Evolutionary conservation across 2,329 filamentous ascomycete species (phyloP).

Genomic region (Thielaviopsis euricoi): DNA sequence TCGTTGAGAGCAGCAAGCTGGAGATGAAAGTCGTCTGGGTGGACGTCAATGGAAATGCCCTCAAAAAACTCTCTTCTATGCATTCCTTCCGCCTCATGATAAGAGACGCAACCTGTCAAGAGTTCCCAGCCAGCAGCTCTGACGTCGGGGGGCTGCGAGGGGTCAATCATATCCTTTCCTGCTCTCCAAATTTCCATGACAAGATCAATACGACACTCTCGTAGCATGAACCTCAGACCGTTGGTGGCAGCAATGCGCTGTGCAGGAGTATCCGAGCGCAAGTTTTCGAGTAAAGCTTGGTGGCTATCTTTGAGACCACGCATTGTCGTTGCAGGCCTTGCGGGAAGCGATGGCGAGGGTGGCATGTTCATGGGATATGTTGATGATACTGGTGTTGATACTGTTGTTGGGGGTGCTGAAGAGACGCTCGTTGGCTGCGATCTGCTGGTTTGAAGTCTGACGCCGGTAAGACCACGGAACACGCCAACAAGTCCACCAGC

Average conservation of each 20-base stretch:
- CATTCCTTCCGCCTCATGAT: conserved; percentile 44
- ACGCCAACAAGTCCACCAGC: conserved; percentile 43
- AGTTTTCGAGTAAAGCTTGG: conserved; percentile 34
- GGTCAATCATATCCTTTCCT: conserved; percentile 46
- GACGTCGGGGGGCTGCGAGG: conserved; percentile 33
- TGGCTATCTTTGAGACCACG: conserved; percentile 34
- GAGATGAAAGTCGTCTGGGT: conserved; percentile 47
- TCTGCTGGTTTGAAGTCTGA: conserved; percentile 30
- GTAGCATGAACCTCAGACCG: conserved; percentile 37
- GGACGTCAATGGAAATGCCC: conserved; percentile 38
- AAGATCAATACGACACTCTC: conserved; percentile 41
- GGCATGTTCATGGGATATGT: background rate
- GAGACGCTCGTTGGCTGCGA: conserved; percentile 29
- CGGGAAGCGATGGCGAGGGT: conserved; percentile 3
- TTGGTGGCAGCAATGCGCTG: conserved; percentile 42
- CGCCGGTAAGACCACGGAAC: conserved; percentile 43
- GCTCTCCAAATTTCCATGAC: conserved; percentile 50
- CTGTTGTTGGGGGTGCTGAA: conserved; percentile 14
- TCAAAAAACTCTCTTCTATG: conserved; percentile 51
- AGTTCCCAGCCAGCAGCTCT: conserved; percentile 49
- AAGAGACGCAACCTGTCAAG: conserved; percentile 47
- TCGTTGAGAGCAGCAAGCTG: conserved; percentile 48
- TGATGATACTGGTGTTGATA: background rate
- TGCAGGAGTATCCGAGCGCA: conserved; percentile 33
- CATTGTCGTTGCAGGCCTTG: conserved; percentile 19